A percentile compares a stretch with the other conserved stretches of the same genome.
These are phyloP conservation scores for Candida dendrica DNA, from an alignment of 805 yeast species.

Conservation along the genomic window DNA sequence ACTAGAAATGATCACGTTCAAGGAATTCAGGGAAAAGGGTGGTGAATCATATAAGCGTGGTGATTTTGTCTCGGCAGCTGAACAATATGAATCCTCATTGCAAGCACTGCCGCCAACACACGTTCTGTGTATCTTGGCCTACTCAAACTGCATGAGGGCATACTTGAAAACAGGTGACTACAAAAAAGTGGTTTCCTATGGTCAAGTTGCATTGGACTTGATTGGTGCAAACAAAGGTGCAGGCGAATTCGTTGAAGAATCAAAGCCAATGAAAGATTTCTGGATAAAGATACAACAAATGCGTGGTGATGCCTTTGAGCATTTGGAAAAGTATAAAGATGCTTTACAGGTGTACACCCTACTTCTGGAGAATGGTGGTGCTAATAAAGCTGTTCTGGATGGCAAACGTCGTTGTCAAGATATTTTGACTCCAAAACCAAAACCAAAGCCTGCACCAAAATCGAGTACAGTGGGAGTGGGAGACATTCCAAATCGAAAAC, in stretches of 20 bases:
- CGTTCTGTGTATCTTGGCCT: conserved; percentile 55
- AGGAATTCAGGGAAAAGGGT: conserved; percentile 48
- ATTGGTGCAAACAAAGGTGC: conserved; percentile 30
- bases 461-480: conserved; percentile 3
- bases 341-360: conserved; percentile 56
- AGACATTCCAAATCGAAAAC: conserved; percentile 4
- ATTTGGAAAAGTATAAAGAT: conserved; percentile 59
- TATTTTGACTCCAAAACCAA: conserved; percentile 49
- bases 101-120: conserved; percentile 57
- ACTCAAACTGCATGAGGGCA: conserved; percentile 70
- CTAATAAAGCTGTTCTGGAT: conserved; percentile 59
- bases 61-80: conserved; percentile 63
- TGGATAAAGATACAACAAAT: conserved; percentile 65
- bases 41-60: conserved; percentile 68
- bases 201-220: conserved; percentile 23
- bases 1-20: conserved; percentile 27
- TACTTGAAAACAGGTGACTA: conserved; percentile 65
- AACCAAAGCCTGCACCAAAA: conserved; percentile 24
- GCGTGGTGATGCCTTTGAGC: conserved; percentile 81
- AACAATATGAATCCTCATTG: conserved; percentile 50
- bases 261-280: conserved; percentile 55
- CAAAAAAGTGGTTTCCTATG: conserved; percentile 24
- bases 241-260: conserved; percentile 36
- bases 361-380: conserved; percentile 62
- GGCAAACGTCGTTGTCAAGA: conserved; percentile 75